A percentile compares a stretch with the other conserved stretches of the same genome.
These are phyloP conservation scores for Vitis labrusca DNA, from an alignment of 164 flowering plant species.

Conservation along the genomic window DNA sequence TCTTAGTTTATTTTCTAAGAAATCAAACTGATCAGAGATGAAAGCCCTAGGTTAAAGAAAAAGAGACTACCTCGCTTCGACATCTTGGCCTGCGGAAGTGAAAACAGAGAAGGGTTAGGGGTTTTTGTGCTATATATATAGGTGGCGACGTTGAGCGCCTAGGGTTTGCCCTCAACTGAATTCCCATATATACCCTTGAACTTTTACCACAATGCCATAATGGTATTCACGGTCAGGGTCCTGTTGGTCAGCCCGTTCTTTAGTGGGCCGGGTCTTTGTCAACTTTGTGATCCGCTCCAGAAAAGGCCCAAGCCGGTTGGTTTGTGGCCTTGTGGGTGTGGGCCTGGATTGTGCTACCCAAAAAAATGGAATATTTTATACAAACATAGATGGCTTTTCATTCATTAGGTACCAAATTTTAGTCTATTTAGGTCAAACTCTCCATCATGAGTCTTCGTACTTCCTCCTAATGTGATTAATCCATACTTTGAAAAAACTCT, in stretches of 20 bases:
- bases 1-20: neutral
- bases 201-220: neutral
- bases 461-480: no score
- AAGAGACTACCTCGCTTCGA: conserved; percentile 47
- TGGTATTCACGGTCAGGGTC: neutral
- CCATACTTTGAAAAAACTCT: no score
- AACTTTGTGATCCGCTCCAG: neutral
- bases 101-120: conserved; percentile 8
- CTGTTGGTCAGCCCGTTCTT: neutral
- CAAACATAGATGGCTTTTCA: no score
- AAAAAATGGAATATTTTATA: no score
- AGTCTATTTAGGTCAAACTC: no score
- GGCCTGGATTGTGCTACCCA: no score
- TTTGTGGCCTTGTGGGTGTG: no score
- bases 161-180: neutral
- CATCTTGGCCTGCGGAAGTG: conserved; percentile 26
- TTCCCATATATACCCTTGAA: neutral
- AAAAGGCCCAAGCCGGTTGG: no score
- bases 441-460: no score
- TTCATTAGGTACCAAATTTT: no score
- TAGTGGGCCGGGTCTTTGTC: neutral
- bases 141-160: neutral
- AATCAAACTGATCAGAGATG: neutral
- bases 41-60: neutral
- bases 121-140: conserved; percentile 7